These are phyloP conservation scores for Triticum urartu DNA, from an alignment of 176 grass and related monocot genomes.

Conservation along the genomic window DNA sequence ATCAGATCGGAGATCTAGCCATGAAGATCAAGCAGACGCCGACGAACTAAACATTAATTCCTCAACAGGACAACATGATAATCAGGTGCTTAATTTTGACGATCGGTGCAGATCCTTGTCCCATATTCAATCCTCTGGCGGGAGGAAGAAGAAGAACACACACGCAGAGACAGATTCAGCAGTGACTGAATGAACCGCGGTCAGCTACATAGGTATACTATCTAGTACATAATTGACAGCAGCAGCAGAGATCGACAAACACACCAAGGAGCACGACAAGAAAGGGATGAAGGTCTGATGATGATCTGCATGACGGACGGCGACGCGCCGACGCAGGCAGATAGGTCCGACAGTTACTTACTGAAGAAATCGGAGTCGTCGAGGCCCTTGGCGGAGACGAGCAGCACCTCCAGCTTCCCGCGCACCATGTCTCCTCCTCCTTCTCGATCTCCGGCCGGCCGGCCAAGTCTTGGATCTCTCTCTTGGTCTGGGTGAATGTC, in stretches of 20 bases:
- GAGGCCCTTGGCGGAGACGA: constrained; percentile 64
- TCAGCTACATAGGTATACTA: no score
- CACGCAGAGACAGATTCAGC: neutral
- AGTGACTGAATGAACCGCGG: neutral
- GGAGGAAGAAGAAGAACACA: no score
- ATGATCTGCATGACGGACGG: neutral
- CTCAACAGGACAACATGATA: neutral
- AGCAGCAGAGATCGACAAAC: no score
- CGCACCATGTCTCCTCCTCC: constrained; percentile 37
- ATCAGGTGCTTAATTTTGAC: neutral
- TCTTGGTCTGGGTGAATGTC: neutral
- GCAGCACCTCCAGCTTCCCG: constrained; percentile 66
- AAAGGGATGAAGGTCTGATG: neutral
- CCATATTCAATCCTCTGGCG: no score
- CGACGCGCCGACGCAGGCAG: neutral
- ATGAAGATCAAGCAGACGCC: neutral
- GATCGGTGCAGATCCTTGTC: neutral
- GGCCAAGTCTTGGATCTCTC: neutral
- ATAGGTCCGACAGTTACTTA: neutral
- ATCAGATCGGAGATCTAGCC: neutral
- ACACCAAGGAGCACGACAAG: neutral
- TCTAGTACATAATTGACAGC: no score
- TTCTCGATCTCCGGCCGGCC: neutral
- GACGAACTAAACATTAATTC: neutral
- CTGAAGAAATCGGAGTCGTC: constrained; percentile 60